These are phyloP conservation scores for Ustilago loliicola DNA, from an alignment of 1,284 basidiomycete genomes.

Conservation along the genomic window DNA sequence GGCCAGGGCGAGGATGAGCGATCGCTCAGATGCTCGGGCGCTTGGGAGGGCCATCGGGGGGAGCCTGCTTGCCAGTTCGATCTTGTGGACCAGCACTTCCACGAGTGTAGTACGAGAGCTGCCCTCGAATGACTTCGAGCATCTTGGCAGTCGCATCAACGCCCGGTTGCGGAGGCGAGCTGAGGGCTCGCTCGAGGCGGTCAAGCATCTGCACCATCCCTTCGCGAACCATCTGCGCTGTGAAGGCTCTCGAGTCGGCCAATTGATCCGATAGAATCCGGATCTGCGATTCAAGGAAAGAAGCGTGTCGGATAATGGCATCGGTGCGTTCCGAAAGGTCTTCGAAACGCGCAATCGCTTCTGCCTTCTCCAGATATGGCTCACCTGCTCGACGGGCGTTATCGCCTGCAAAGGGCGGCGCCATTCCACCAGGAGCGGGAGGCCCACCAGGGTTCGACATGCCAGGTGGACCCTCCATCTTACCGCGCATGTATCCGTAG, in stretches of 20 bases:
- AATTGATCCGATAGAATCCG: slow-evolving; percentile 57
- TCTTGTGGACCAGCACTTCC: slow-evolving; percentile 19
- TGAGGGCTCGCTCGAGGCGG: slow-evolving; percentile 33
- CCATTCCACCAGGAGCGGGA: slow-evolving; percentile 12
- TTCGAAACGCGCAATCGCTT: slow-evolving; percentile 49
- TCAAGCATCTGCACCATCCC: slow-evolving; percentile 45
- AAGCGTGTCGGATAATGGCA: slow-evolving; percentile 64
- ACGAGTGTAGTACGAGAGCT: slow-evolving; percentile 34
- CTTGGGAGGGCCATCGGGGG: slow-evolving; percentile 9
- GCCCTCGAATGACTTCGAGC: slow-evolving; percentile 31
- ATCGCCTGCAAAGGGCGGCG: slow-evolving; percentile 15
- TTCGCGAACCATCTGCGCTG: slow-evolving; percentile 34
- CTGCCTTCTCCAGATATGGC: slow-evolving; percentile 28
- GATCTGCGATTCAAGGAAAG: slow-evolving; percentile 62
- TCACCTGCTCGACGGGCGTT: slow-evolving; percentile 19
- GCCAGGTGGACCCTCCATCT: slow-evolving; percentile 25
- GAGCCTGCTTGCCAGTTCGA: slow-evolving; percentile 3
- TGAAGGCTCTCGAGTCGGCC: slow-evolving; percentile 40
- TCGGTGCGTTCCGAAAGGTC: slow-evolving; percentile 66
- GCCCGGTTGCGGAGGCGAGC: slow-evolving; percentile 23
- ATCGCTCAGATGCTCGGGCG: slow-evolving; percentile 18
- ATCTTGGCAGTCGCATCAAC: slow-evolving; percentile 27
- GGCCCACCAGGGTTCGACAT: slow-evolving; percentile 10
- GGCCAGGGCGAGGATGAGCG: too few relatives aligned
- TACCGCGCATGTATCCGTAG: slow-evolving; percentile 41